These are phyloP conservation scores for Cercophora newfieldiana DNA, from an alignment of 495 filamentous ascomycete species.

Conservation along the genomic window DNA sequence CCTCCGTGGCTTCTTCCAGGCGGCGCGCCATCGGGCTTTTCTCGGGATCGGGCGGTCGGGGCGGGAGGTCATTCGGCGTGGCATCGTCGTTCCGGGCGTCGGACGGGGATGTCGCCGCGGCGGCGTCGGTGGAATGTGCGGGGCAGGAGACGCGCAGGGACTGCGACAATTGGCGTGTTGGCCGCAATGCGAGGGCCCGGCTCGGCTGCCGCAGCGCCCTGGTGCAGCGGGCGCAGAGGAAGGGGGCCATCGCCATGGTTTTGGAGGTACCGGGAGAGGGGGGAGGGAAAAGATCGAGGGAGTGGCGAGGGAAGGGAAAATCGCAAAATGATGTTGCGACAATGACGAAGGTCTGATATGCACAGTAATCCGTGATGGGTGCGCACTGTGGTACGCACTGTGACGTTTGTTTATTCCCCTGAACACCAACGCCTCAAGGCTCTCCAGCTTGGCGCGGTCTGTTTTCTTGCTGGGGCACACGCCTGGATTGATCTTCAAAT, in stretches of 20 bases:
- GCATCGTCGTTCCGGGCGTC: too few relatives aligned
- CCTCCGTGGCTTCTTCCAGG: constrained; percentile 77
- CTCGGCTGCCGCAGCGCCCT: constrained; percentile 12
- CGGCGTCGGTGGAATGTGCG: neutral
- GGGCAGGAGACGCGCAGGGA: neutral
- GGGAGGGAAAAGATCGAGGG: neutral
- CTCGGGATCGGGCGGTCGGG: constrained; percentile 18
- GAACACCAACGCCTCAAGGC: too few relatives aligned
- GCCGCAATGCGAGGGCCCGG: neutral
- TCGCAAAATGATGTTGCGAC: neutral
- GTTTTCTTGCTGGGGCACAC: neutral
- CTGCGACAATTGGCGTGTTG: constrained; percentile 3
- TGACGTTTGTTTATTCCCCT: neutral
- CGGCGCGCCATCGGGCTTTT: constrained; percentile 70
- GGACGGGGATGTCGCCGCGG: neutral
- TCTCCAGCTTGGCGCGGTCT: too few relatives aligned
- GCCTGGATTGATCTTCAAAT: too few relatives aligned
- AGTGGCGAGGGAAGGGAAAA: neutral
- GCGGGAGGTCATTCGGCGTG: neutral
- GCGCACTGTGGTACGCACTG: neutral
- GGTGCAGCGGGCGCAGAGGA: constrained; percentile 18
- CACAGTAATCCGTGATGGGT: neutral
- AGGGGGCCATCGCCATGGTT: neutral
- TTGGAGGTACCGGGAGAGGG: neutral
- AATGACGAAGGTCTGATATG: neutral